Evolutionary conservation across 176 grass and related monocot species (phyloP).

Genomic region (Oryza longistaminata): DNA sequence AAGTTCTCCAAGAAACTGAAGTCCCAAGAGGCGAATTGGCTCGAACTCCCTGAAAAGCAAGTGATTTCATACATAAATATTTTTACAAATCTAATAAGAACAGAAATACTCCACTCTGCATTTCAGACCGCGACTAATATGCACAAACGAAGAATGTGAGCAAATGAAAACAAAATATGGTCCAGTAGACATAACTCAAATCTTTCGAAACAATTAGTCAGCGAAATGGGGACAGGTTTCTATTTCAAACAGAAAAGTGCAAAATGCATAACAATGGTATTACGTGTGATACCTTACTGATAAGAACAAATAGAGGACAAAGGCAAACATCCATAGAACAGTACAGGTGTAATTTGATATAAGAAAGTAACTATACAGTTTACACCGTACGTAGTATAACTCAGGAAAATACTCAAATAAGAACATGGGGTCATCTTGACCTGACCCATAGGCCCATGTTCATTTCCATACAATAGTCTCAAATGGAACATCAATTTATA

Average conservation of each 20-base stretch:
- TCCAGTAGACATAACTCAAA: slow-evolving; percentile 11
- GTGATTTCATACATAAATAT: slow-evolving; percentile 27
- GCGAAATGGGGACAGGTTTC: neutral
- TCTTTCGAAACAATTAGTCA: slow-evolving; percentile 40
- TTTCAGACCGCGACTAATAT: slow-evolving; percentile 39
- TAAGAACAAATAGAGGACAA: slow-evolving; percentile 24
- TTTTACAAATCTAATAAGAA: slow-evolving; percentile 32
- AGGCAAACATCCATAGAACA: neutral
- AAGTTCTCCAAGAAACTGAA: slow-evolving; percentile 94
- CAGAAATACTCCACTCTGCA: neutral
- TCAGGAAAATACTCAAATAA: slow-evolving; percentile 33
- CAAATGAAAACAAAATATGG: slow-evolving; percentile 23
- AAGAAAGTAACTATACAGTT: slow-evolving; percentile 39
- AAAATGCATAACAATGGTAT: slow-evolving; percentile 5
- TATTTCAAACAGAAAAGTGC: slow-evolving; percentile 33
- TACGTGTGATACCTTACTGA: neutral
- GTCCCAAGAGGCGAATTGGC: slow-evolving; percentile 83
- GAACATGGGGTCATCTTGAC: neutral
- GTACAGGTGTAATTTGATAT: slow-evolving; percentile 35
- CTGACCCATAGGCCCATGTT: neutral
- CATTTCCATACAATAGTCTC: neutral
- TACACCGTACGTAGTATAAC: slow-evolving; percentile 37
- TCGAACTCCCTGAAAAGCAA: slow-evolving; percentile 73
- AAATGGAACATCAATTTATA: neutral
- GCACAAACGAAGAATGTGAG: slow-evolving; percentile 3